Percentiles rank a stretch among this genome's conserved stretches.
Evolutionary conservation across 1,139 yeast species (phyloP).

Genomic region (Blastobotrys elegans): DNA sequence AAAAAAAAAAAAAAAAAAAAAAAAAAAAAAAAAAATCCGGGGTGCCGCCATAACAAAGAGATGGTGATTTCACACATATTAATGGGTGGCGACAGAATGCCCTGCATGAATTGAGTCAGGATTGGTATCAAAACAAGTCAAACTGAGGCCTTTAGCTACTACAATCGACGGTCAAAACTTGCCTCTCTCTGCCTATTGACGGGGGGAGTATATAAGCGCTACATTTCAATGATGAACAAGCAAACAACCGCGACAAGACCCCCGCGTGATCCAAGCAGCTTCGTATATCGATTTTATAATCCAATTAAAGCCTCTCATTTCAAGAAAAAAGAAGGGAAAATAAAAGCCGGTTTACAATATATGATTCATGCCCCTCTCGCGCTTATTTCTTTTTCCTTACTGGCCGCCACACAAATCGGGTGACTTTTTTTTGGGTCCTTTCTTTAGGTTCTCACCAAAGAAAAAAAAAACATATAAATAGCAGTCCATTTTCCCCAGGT

Average conservation of each 20-base stretch:
- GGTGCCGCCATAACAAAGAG: background rate
- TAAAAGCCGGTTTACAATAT: too few relatives aligned
- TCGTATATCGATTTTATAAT: too few relatives aligned
- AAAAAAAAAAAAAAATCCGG: too few relatives aligned
- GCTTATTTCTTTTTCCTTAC: background rate
- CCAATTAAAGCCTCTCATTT: background rate
- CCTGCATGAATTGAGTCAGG: too few relatives aligned
- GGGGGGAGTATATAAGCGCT: too few relatives aligned
- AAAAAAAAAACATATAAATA: background rate
- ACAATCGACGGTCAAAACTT: background rate
- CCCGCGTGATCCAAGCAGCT: background rate
- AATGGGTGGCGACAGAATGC: too few relatives aligned
- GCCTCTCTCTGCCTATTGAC: too few relatives aligned
- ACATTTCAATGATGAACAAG: too few relatives aligned
- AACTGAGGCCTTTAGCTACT: background rate
- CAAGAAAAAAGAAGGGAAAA: background rate
- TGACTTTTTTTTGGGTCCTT: background rate
- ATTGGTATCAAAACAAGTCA: background rate
- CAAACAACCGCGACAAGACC: background rate
- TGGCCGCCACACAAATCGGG: background rate
- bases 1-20: too few relatives aligned
- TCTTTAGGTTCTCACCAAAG: background rate
- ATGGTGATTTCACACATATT: background rate
- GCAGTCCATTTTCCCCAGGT: background rate
- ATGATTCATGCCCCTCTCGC: background rate